Percentiles rank a stretch among this genome's conserved stretches.
Conservation (phyloP, 2,329 filamentous ascomycete species). For the Cladophialophora psammophila region DNA sequence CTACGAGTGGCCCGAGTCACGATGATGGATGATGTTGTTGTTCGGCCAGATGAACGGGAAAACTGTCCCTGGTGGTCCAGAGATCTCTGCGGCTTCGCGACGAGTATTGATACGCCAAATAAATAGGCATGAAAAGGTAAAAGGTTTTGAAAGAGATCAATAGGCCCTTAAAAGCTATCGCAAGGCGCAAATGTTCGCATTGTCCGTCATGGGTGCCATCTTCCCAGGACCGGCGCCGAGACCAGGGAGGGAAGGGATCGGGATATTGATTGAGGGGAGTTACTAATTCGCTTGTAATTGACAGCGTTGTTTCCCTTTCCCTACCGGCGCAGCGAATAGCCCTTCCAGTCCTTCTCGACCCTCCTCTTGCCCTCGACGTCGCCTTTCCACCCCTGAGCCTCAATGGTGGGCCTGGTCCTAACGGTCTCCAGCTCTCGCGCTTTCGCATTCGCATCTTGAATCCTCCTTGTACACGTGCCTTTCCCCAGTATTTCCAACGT, state of each 20-base stretch:
- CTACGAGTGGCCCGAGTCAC: not conserved
- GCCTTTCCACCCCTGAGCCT: slow-evolving; percentile 26
- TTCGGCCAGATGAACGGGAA: too few species aligned
- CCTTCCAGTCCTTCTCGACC: slow-evolving; percentile 35
- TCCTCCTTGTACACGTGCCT: slow-evolving; percentile 56
- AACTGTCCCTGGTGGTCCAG: too few species aligned
- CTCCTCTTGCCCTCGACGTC: slow-evolving; percentile 35
- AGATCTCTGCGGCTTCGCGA: too few species aligned
- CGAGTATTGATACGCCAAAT: too few species aligned
- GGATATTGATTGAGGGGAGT: not conserved
- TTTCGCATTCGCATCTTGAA: slow-evolving; percentile 50
- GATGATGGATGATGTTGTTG: too few species aligned
- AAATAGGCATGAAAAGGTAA: too few species aligned
- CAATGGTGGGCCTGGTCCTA: slow-evolving; percentile 17
- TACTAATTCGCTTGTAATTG: not conserved
- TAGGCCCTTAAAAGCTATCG: too few species aligned
- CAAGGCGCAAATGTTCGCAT: too few species aligned
- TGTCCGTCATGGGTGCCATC: too few species aligned
- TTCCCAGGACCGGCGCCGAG: too few species aligned
- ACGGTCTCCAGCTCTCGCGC: slow-evolving; percentile 27
- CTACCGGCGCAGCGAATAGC: slow-evolving; percentile 23
- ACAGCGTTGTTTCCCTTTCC: not conserved
- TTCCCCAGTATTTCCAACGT: slow-evolving; percentile 64
- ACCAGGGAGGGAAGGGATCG: not conserved
- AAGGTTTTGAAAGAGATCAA: too few species aligned